A percentile compares a stretch with the other conserved stretches of the same genome.
These are phyloP conservation scores for Erodium trifolium DNA, from an alignment of 441 rosid species.

Conservation along the genomic window DNA sequence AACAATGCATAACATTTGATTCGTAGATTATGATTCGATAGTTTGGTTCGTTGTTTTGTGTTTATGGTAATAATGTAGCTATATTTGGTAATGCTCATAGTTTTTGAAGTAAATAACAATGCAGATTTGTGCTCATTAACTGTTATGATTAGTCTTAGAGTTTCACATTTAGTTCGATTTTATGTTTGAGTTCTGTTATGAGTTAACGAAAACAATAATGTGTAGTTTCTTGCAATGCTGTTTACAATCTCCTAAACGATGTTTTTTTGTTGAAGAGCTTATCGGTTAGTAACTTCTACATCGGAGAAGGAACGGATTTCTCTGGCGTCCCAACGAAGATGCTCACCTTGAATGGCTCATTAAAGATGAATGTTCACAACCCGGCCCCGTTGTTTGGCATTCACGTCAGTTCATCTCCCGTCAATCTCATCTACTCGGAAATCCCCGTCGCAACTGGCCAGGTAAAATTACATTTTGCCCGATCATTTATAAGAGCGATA, in stretches of 20 bases:
- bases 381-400: slow-evolving; percentile 84
- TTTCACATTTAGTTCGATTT: neutral
- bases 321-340: slow-evolving; percentile 77
- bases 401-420: slow-evolving; percentile 63
- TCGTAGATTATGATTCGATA: too few relatives aligned
- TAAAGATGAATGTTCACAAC: slow-evolving; percentile 56
- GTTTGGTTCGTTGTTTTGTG: too few relatives aligned
- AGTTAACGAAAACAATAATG: too few relatives aligned
- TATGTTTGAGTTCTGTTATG: too few relatives aligned
- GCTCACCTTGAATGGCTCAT: slow-evolving; percentile 60
- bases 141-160: neutral
- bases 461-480: slow-evolving; percentile 26
- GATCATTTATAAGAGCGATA: too few relatives aligned
- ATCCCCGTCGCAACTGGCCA: slow-evolving; percentile 68
- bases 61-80: too few relatives aligned
- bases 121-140: too few relatives aligned
- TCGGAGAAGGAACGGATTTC: slow-evolving; percentile 75
- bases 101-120: too few relatives aligned
- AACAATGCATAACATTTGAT: too few relatives aligned
- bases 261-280: slow-evolving; percentile 44
- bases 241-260: neutral
- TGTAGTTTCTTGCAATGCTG: too few relatives aligned
- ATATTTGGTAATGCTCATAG: too few relatives aligned
- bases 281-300: slow-evolving; percentile 44
- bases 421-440: slow-evolving; percentile 58